Evolutionary conservation across 2,329 filamentous ascomycete species (phyloP).

Genomic region (Dactylellina parvicollis): DNA sequence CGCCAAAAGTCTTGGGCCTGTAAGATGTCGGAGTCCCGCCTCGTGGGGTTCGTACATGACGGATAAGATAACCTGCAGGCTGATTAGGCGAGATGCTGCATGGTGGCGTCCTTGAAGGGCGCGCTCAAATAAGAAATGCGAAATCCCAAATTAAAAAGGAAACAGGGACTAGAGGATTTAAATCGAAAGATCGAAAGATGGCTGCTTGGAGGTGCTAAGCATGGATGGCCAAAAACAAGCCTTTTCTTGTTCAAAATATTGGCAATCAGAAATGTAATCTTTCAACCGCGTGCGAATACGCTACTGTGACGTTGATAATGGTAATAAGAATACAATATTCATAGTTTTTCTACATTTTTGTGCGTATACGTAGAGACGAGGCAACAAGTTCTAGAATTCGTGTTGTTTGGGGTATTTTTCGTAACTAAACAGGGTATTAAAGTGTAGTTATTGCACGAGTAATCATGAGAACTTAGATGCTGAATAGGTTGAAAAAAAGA

Average conservation of each 20-base stretch:
- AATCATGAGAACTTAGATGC: too few relatives aligned
- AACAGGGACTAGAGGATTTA: too few relatives aligned
- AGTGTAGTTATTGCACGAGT: too few relatives aligned
- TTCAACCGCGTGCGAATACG: too few relatives aligned
- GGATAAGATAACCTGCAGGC: not conserved
- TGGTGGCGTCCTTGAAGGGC: slow-evolving; percentile 23
- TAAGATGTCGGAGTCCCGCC: slow-evolving; percentile 30
- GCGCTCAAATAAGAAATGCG: too few relatives aligned
- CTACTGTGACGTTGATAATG: too few relatives aligned
- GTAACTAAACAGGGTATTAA: too few relatives aligned
- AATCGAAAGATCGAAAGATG: not conserved
- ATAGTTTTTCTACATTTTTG: not conserved
- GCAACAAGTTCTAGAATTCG: not conserved
- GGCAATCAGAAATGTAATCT: too few relatives aligned
- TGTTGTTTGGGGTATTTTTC: not conserved
- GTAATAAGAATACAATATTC: too few relatives aligned
- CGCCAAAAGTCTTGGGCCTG: slow-evolving; percentile 19
- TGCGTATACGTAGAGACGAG: too few relatives aligned
- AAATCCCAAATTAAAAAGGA: too few relatives aligned
- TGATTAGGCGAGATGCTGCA: slow-evolving; percentile 34
- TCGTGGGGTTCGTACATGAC: slow-evolving; percentile 16
- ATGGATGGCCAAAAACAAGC: slow-evolving; percentile 32
- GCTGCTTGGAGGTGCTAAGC: slow-evolving; percentile 23
- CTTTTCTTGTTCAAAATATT: slow-evolving; percentile 8
- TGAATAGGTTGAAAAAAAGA: too few relatives aligned